Base-by-base conservation (phyloP, 1,284 basidiomycete species). In the Sphaerobolus stellatus region DNA sequence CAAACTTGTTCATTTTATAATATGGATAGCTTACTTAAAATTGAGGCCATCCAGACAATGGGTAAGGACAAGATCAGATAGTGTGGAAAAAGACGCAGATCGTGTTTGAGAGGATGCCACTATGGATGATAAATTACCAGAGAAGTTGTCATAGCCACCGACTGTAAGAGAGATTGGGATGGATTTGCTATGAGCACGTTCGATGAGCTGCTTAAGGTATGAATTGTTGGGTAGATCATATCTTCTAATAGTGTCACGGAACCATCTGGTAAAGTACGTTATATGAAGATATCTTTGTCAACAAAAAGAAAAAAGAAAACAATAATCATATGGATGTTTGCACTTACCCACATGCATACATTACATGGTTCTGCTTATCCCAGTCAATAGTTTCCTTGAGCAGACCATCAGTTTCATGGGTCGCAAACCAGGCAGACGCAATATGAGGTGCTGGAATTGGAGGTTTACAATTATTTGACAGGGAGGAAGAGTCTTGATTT, bases 131-230 rank as follows among this genome's bases (percentile, higher is more conserved):
- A 91, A 97, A 75, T 75, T 89, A 47, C 69, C n/a, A n/a, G 66
- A 2, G 86, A 88, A 18, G 91, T 92, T 4, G 82, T 84, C 92
- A n/a, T 92, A 96, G 36, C 94, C 94, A 52, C 94, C 94, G 43
- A 97, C 79, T 40, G 90, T 88, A 40, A 95, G 71, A 54, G 85
- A 71, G 18, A 94, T 88, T 58, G 80, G 78, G 38, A 92, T 89
- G 56, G 73, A 72, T 56, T 78, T 8, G 8, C 14, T 16, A 14
- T 50, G 28, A 4, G 48, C 48, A 2, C 20, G 20, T 11, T 3
- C n/a, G 31, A 50, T 31, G 18, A 50, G 4, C 20, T 50, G 24
- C n/a, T n/a, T n/a, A n/a, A 24, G 48, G 48, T 9, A 50, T 50
- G 16, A 50, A 22, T 20, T 22, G 9, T 36, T 50, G n/a, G n/a